phyloP scores from a whole-genome alignment of 192 early-diverging fungal genomes.

The Coemansia javaensis region DNA sequence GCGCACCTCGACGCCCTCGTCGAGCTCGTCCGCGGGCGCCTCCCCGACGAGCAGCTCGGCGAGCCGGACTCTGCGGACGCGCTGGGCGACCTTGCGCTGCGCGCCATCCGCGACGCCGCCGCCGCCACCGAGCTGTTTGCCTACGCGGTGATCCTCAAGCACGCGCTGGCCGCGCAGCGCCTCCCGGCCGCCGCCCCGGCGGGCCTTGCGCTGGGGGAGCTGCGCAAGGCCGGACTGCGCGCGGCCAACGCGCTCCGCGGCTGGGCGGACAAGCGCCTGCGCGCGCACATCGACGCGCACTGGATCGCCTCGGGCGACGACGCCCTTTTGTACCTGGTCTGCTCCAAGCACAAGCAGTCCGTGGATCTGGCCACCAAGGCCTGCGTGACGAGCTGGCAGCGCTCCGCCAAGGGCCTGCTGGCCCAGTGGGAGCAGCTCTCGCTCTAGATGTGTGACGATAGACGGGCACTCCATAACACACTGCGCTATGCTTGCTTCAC shows the following conservation, averaged over 20 bases:
- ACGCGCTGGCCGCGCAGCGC: constrained; percentile 16
- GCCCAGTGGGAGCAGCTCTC: constrained; percentile 36
- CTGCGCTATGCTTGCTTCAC: neutral
- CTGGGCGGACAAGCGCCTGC: constrained; percentile 16
- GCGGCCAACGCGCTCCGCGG: constrained; percentile 10
- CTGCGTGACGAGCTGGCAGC: constrained; percentile 31
- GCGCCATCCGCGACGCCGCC: constrained; percentile 12
- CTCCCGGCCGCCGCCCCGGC: constrained; percentile 17
- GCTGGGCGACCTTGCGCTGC: constrained; percentile 3
- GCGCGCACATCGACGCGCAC: constrained; percentile 13
- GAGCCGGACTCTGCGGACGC: constrained; percentile 1
- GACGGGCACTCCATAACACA: too few species aligned
- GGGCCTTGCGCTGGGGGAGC: constrained; percentile 11
- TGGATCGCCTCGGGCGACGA: constrained; percentile 12
- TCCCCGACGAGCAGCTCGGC: constrained; percentile 13
- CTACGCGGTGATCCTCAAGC: constrained; percentile 16
- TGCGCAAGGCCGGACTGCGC: constrained; percentile 29
- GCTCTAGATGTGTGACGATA: too few species aligned
- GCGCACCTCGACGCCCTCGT: constrained; percentile 8
- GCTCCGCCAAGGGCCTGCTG: constrained; percentile 27
- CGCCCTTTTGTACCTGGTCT: constrained; percentile 6
- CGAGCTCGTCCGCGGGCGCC: too few species aligned
- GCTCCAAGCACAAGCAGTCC: constrained; percentile 14
- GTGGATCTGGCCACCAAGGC: constrained; percentile 13
- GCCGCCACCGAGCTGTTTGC: constrained; percentile 33